These are phyloP conservation scores for Phaeomoniella chlamydospora DNA, from an alignment of 2,329 filamentous ascomycete genomes.

Conservation along the genomic window DNA sequence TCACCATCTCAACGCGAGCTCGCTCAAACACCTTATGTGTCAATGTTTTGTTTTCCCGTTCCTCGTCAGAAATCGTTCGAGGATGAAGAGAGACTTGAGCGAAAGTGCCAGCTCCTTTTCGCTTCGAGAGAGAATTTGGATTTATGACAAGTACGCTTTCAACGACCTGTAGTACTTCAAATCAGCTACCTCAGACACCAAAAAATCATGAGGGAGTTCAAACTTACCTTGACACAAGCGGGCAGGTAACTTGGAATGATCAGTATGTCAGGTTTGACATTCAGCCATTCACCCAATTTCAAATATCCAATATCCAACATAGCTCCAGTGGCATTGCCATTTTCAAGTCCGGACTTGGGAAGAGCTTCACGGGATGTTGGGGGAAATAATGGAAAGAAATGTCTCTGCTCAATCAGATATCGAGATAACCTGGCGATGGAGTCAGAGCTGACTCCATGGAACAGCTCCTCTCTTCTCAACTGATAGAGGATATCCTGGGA, in stretches of 20 bases:
- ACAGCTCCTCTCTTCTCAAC: slow-evolving; percentile 59
- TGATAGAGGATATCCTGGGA: slow-evolving; percentile 76
- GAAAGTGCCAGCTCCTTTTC: slow-evolving; percentile 71
- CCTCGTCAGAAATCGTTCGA: slow-evolving; percentile 42
- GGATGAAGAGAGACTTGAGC: slow-evolving; percentile 65
- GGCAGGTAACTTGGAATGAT: slow-evolving; percentile 70
- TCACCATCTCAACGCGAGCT: slow-evolving; percentile 73
- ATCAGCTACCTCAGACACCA: too few relatives aligned
- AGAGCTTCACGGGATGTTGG: slow-evolving; percentile 54
- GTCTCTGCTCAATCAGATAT: slow-evolving; percentile 75
- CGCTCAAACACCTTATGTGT: slow-evolving; percentile 68
- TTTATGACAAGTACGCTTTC: slow-evolving; percentile 85
- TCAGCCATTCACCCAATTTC: slow-evolving; percentile 82
- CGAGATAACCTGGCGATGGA: slow-evolving; percentile 57
- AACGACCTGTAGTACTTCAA: slow-evolving; percentile 67
- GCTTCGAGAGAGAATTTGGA: slow-evolving; percentile 74
- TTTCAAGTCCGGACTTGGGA: slow-evolving; percentile 47
- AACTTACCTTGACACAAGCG: slow-evolving; percentile 70
- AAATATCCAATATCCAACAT: slow-evolving; percentile 72
- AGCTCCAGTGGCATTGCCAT: slow-evolving; percentile 53
- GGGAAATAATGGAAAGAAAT: slow-evolving; percentile 83
- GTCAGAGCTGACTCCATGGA: slow-evolving; percentile 39
- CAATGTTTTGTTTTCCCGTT: slow-evolving; percentile 43
- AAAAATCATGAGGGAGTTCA: not conserved
- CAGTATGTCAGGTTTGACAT: slow-evolving; percentile 70